A percentile compares a stretch with the other conserved stretches of the same genome.
Conservation (phyloP, 495 filamentous ascomycete genomes). For the Penicillium soppii region DNA sequence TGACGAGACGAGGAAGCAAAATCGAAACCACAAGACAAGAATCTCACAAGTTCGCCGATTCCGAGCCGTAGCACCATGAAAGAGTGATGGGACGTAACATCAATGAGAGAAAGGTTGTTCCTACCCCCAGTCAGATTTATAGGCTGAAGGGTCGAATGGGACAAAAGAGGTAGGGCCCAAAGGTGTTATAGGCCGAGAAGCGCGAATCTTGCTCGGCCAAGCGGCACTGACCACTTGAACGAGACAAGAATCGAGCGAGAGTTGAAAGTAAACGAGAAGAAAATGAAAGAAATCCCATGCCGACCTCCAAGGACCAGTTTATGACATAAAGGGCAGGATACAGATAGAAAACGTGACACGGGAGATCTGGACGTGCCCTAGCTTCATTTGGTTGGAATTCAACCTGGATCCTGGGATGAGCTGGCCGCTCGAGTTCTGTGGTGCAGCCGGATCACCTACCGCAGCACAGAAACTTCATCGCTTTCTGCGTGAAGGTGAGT, state of each 20-base stretch:
- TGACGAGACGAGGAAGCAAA: slow-evolving; percentile 23
- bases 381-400: slow-evolving; percentile 23
- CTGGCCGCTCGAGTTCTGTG: slow-evolving; percentile 14
- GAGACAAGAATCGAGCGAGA: slow-evolving; percentile 7
- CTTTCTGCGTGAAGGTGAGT: slow-evolving; percentile 58
- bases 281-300: slow-evolving; percentile 28
- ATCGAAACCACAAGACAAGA: slow-evolving; percentile 26
- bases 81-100: slow-evolving; percentile 39
- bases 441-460: slow-evolving; percentile 52
- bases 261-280: slow-evolving; percentile 16
- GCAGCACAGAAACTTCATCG: slow-evolving; percentile 82
- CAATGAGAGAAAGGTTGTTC: slow-evolving; percentile 33
- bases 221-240: slow-evolving; percentile 2
- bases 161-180: slow-evolving; percentile 15
- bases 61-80: slow-evolving; percentile 48
- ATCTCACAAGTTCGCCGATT: slow-evolving; percentile 40
- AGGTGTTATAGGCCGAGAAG: slow-evolving; percentile 14
- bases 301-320: slow-evolving; percentile 29
- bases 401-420: slow-evolving; percentile 37
- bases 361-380: slow-evolving; percentile 19
- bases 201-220: slow-evolving; percentile 7
- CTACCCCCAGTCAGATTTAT: slow-evolving; percentile 21
- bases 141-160: slow-evolving; percentile 30
- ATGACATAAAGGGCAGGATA: slow-evolving; percentile 31
- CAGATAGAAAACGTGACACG: slow-evolving; percentile 11